Percentiles rank a stretch among this genome's conserved stretches.
Evolutionary conservation across 176 grass and related monocot species (phyloP).

Genomic region (Metroxylon sagu): DNA sequence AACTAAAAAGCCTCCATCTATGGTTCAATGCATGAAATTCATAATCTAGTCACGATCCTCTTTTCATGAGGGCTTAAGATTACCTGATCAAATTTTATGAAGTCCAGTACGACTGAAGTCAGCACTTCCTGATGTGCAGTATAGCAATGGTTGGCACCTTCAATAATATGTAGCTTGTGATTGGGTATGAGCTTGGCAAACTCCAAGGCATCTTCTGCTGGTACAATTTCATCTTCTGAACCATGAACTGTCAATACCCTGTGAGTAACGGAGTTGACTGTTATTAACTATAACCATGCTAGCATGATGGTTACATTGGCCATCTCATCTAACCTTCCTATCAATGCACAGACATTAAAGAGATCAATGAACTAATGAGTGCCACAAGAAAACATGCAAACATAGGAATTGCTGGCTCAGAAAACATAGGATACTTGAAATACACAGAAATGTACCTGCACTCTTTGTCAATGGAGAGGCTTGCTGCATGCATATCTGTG

Average conservation of each 20-base stretch:
- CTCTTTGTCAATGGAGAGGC: constrained; percentile 47
- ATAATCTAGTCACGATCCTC: constrained; percentile 32
- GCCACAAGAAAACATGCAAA: neutral
- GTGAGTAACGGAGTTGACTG: neutral
- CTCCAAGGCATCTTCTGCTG: constrained; percentile 39
- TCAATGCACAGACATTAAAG: too few relatives aligned
- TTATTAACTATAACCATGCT: too few relatives aligned
- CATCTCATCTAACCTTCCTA: too few relatives aligned
- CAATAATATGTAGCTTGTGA: constrained; percentile 55
- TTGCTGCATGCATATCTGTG: constrained; percentile 59
- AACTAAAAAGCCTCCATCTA: too few relatives aligned
- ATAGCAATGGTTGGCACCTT: constrained; percentile 65
- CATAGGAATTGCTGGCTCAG: neutral
- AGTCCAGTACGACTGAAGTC: constrained; percentile 33
- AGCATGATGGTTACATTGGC: too few relatives aligned
- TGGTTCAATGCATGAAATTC: neutral
- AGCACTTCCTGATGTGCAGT: constrained; percentile 41
- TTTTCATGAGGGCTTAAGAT: neutral
- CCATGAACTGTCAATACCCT: constrained; percentile 82
- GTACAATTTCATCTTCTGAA: constrained; percentile 60
- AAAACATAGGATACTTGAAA: constrained; percentile 8
- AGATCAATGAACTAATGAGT: neutral
- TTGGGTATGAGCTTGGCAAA: constrained; percentile 67
- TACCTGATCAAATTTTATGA: constrained; percentile 29
- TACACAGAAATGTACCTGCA: constrained; percentile 48